Base-by-base conservation (phyloP, 192 early-diverging fungal species). In the Gryganskiella cystojenkinii region DNA sequence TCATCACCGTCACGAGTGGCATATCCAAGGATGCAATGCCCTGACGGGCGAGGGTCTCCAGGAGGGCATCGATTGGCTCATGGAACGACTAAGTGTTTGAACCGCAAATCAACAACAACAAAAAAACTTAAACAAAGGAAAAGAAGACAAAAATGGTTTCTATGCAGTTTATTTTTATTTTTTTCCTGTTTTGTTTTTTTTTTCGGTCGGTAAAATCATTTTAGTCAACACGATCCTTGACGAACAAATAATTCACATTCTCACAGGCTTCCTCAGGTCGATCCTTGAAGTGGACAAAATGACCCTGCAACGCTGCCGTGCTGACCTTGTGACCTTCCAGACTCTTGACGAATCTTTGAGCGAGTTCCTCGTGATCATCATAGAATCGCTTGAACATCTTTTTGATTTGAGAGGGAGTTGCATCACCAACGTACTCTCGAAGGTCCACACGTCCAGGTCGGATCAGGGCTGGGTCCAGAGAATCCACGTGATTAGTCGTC, bases 281-380 rank as follows among this genome's bases (percentile, higher is more conserved):
- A 67, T 95, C 92, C 53, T 96, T 92, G 55, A 89, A 87, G 37
- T 91, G 81, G 10, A 97, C 95, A 90, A 99, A 99, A 82, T 99
- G 98, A 4, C 98, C 98, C 82, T 99, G 98, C 34, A 99, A 72
- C 64, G 86, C 86, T 0, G 96, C 96, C 6, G 95, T 94, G 79
- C 94, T 95, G 34, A 95, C 85, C 5, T 70, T 61, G 42, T 86
- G 79, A 33, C 84, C 85, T 24, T 73, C 64, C 14, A 90, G 57
- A 25, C 61, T 75, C 3, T 80, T 54, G 2, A 92, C 90, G 89
- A 99, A 98, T 56, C 67, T 50, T 2, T 92, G 85, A 10, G 91
- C 95, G 61, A 94, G 72, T 17, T 64, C 72, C 0, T 70, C 34
- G 34, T 85, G 51, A 8, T 86, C 84, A 10, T 80, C 82, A 73